Base-by-base conservation (phyloP, 1,139 yeast species). In the Spencermartinsiella ligniputridi region DNA sequence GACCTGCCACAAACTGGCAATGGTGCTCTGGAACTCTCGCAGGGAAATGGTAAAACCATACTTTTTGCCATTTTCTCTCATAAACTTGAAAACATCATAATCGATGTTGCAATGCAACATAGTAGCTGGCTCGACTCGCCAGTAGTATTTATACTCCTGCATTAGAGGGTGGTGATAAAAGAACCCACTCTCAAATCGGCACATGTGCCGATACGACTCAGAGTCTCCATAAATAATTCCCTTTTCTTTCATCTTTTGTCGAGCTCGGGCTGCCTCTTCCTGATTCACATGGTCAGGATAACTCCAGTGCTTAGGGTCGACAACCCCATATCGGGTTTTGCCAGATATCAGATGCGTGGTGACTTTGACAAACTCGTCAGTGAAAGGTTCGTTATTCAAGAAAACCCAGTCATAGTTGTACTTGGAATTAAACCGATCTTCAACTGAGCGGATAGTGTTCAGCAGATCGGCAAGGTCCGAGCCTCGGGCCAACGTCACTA, bases 51-150 rank as follows among this genome's bases (percentile, higher is more conserved):
- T 82, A 67, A 85, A 88, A 22, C 90, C 85, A 60, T 88, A 88
- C 54, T 72, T 76, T 68, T 83, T 81, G 49, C 77, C 71, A 63
- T 86, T 82, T 51, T 81, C 89, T 53, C 79, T 78, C 95, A 88
- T 83, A 67, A 78, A 85, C 66, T 80, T 81, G 75, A 88, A 88
- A 41, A 88, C 72, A 67, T 88, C 96, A 60, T 87, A 84, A 59
- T 83, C 83, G 55, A 89, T 74, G 62, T 88, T 92, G 71, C 96
- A 88, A 63, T 67, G 81, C 42, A 88, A 74, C 63, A 80, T 77
- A 67, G 88, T 78, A 62, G 84, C 94, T 30, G 97, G 96, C 69
- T 90, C 97, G 50, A 90, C 96, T 70, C 97, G 82, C 97, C 97
- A 90, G 72, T 89, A 89, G 71, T 81, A 88, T 58, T 85, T 89